Evolutionary conservation across 768 basidiomycete species (phyloP).

Genomic region (Podaxis pistillaris): DNA sequence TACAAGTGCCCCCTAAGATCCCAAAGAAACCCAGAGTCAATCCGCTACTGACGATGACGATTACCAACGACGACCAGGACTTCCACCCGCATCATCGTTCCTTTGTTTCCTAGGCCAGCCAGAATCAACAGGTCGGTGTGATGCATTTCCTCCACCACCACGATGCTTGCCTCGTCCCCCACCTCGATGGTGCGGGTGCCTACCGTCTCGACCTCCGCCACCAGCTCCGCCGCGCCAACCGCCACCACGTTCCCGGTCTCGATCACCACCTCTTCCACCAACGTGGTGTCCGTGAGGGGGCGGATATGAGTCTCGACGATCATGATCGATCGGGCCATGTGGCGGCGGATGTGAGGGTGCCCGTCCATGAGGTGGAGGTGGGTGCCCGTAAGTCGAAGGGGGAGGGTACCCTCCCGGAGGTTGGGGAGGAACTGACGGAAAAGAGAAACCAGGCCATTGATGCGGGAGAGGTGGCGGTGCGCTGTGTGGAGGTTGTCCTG

Average conservation of each 20-base stretch:
- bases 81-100: conserved; percentile 22
- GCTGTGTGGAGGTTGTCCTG: conserved; percentile 19
- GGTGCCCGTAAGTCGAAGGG: conserved; percentile 1
- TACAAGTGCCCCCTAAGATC: conserved; percentile 12
- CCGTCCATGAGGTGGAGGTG: conserved; percentile 8
- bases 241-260: conserved; percentile 31
- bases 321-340: conserved; percentile 19
- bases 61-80: conserved; percentile 24
- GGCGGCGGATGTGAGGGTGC: conserved; percentile 11
- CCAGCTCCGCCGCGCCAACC: conserved; percentile 28
- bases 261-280: conserved; percentile 33
- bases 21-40: background rate
- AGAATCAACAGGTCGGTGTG: conserved; percentile 47
- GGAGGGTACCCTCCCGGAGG: conserved; percentile 14
- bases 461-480: conserved; percentile 14
- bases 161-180: conserved; percentile 13
- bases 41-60: background rate
- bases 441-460: conserved; percentile 8
- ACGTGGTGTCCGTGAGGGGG: conserved; percentile 33
- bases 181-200: conserved; percentile 21
- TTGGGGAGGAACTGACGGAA: conserved; percentile 15
- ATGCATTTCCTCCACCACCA: conserved; percentile 22
- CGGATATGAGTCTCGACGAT: conserved; percentile 28
- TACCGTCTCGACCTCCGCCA: conserved; percentile 30
- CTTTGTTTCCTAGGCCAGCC: conserved; percentile 56